phyloP scores from a whole-genome alignment of 805 yeast species.

The Hanseniaspora guilliermondii region DNA sequence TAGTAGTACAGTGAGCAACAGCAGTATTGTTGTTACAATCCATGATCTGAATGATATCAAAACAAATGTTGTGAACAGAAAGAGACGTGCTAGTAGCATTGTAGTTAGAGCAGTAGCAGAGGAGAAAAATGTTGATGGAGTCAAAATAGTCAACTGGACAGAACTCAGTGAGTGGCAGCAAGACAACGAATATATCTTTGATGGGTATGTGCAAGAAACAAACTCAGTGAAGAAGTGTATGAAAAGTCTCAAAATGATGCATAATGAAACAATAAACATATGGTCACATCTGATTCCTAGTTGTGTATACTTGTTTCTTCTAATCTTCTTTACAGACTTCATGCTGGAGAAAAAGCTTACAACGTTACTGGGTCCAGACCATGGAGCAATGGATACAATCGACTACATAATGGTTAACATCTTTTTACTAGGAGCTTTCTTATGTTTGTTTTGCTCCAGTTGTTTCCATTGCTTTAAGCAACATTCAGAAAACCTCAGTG shows the following conservation, averaged over 20 bases:
- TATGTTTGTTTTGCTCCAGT: slow-evolving; percentile 52
- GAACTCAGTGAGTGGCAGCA: slow-evolving; percentile 62
- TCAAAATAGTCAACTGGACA: slow-evolving; percentile 29
- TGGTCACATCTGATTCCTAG: slow-evolving; percentile 49
- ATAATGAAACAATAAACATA: slow-evolving; percentile 63
- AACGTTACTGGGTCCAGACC: slow-evolving; percentile 22
- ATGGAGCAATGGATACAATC: slow-evolving; percentile 21
- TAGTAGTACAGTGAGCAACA: not conserved
- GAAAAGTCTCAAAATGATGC: slow-evolving; percentile 40
- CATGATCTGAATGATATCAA: not conserved
- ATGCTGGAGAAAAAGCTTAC: slow-evolving; percentile 25
- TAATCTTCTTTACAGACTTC: slow-evolving; percentile 23
- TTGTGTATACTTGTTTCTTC: slow-evolving; percentile 21
- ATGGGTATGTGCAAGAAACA: slow-evolving; percentile 54
- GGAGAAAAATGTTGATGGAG: not conserved
- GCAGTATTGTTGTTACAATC: not conserved
- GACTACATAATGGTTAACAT: slow-evolving; percentile 41
- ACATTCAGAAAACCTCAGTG: slow-evolving; percentile 45
- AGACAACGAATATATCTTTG: slow-evolving; percentile 53
- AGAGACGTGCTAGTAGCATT: slow-evolving; percentile 1
- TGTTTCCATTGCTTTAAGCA: slow-evolving; percentile 55
- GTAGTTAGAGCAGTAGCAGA: not conserved
- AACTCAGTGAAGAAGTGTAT: slow-evolving; percentile 36
- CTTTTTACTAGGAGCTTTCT: slow-evolving; percentile 45
- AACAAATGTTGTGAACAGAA: not conserved